Evolutionary conservation across 2,329 filamentous ascomycete species (phyloP).

Genomic region (Biscogniauxia sp.): DNA sequence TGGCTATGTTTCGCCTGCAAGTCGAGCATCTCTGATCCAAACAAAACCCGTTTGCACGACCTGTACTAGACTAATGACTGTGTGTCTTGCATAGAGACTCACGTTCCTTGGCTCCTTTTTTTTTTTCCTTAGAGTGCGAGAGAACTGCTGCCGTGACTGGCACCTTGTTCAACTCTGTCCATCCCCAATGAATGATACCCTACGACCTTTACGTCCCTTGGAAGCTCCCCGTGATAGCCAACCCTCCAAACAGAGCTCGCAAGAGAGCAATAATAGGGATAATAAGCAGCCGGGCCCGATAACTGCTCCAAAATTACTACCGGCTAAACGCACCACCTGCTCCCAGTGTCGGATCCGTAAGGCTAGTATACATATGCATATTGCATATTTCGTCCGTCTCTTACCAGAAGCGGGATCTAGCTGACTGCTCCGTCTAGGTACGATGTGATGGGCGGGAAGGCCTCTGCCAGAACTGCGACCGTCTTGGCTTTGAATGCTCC

Average conservation of each 20-base stretch:
- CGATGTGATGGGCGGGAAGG: constrained; percentile 33
- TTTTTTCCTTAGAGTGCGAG: background rate
- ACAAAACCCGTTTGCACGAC: background rate
- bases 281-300: background rate
- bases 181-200: constrained; percentile 25
- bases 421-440: constrained; percentile 9
- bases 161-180: background rate
- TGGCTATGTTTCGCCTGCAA: background rate
- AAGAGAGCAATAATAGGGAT: background rate
- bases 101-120: background rate
- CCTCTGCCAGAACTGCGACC: constrained; percentile 34
- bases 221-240: constrained; percentile 12
- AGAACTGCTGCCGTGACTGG: background rate
- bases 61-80: background rate
- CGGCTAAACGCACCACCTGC: constrained; percentile 25
- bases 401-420: background rate
- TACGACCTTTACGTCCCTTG: constrained; percentile 26
- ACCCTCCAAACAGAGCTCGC: constrained; percentile 7
- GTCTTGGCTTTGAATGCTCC: constrained; percentile 35
- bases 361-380: constrained; percentile 9
- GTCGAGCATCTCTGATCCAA: background rate
- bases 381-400: too few species aligned
- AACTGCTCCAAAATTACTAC: constrained; percentile 1
- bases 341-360: constrained; percentile 31
- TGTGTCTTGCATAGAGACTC: background rate